Base-by-base conservation (phyloP, 352 stramenopile species). In the Porosira glacialis region DNA sequence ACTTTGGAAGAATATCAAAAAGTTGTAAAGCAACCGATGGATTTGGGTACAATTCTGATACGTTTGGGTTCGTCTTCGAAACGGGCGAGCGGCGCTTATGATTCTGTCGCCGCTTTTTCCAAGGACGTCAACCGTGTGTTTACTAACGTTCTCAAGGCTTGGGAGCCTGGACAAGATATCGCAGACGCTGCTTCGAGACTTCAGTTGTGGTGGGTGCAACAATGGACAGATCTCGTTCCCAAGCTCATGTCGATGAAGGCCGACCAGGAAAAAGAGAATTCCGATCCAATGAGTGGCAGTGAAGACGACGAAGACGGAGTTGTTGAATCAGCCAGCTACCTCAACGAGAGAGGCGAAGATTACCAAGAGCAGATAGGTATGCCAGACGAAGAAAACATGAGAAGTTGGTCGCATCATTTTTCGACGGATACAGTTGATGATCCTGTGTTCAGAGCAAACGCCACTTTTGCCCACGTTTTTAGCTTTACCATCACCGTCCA, bases 301-400 rank as follows among this genome's bases (percentile, higher is more conserved):
- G 26, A 70, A 56, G 27, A 49, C 28, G 17, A 74, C 50, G 49
- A 57, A 36, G n/a, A 71, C 50, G n/a, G n/a, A n/a, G n/a, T n/a
- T n/a, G n/a, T n/a, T n/a, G n/a, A n/a, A n/a, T 24, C 36, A 30
- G 35, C 55, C 7, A 44, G 45, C 26, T 38, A 63, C 27, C 2
- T 61, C 55, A 87, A 87, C 48, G 83, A 89, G 53, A 59, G 82
- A 36, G 78, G 81, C 10, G 80, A 89, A 51, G 77, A 89, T 35
- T 93, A 78, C 52, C 87, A 93, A 81, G 82, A 90, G 52, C 88
- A 94, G 65, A 83, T 93, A 57, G 84, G 84, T 38, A 88, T 98
- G 93, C 96, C 96, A 0, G 93, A 96, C 15, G 96, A 99, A 84
- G 95, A 98, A 79, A 95, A 99, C 74, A 89, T 99, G 69, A 95